Conservation (phyloP, 306 rosid species). For the Pachyrhizus erosus region DNA sequence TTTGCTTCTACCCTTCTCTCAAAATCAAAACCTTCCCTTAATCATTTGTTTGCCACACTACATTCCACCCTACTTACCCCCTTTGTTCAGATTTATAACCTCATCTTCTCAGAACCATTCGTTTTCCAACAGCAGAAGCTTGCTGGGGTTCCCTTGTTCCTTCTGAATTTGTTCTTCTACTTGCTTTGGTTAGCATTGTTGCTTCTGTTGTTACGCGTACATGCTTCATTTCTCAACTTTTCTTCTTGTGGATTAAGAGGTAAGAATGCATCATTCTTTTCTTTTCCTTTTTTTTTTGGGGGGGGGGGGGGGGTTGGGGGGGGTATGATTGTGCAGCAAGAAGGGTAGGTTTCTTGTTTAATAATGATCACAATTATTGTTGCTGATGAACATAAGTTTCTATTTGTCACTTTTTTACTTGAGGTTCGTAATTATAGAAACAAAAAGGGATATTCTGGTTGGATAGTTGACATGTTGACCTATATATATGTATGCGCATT, state of each 20-base stretch:
- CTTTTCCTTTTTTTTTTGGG: not conserved
- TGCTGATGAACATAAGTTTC: not conserved
- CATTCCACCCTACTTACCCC: conserved; percentile 33
- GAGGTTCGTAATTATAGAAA: conserved; percentile 11
- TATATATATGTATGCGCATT: conserved; percentile 16
- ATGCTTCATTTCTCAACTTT: conserved; percentile 38
- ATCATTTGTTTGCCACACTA: conserved; percentile 19
- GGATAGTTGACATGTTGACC: no score
- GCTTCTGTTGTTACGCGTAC: conserved; percentile 4
- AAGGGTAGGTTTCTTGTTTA: not conserved
- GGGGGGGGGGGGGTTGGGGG: not conserved
- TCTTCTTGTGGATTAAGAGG: conserved; percentile 41
- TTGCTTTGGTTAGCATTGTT: conserved; percentile 10
- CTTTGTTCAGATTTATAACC: conserved; percentile 16
- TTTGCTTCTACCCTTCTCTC: conserved; percentile 30
- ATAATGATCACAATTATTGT: not conserved
- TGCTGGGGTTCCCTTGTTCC: conserved; percentile 31
- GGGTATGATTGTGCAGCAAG: conserved; percentile 17
- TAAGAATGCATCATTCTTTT: not conserved
- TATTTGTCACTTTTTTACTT: not conserved
- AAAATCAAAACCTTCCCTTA: not conserved
- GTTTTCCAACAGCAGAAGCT: not conserved
- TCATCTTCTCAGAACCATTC: not conserved
- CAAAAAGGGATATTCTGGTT: conserved; percentile 14
- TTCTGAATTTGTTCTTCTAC: conserved; percentile 30